Conservation (phyloP, 1,284 basidiomycete genomes). For the Sutorius eximius region DNA sequence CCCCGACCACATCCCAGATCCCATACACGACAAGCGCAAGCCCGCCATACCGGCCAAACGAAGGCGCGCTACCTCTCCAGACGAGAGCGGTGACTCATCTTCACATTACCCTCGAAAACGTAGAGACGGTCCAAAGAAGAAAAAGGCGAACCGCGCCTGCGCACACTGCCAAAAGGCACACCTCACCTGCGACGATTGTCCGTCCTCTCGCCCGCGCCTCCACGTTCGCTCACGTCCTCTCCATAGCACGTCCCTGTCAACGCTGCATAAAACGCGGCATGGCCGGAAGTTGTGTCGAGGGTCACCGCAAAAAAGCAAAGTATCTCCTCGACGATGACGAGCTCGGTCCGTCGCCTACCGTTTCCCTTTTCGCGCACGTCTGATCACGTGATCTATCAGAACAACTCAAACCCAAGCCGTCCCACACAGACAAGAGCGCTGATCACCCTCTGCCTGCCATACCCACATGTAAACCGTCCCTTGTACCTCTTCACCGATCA, state of each 20-base stretch:
- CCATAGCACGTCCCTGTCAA: slow-evolving; percentile 87
- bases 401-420: slow-evolving; percentile 52
- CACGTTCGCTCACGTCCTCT: slow-evolving; percentile 17
- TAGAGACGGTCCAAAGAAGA: slow-evolving; percentile 80
- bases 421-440: slow-evolving; percentile 17
- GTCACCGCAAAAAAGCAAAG: slow-evolving; percentile 96
- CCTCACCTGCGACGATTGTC: slow-evolving; percentile 96
- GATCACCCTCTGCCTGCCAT: slow-evolving; percentile 31
- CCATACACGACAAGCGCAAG: slow-evolving; percentile 17
- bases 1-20: slow-evolving; percentile 12
- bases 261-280: slow-evolving; percentile 94
- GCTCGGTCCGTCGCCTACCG: slow-evolving; percentile 58
- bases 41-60: slow-evolving; percentile 35
- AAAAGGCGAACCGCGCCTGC: slow-evolving; percentile 92
- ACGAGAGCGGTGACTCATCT: slow-evolving; percentile 49
- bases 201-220: slow-evolving; percentile 31
- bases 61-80: slow-evolving; percentile 45
- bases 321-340: slow-evolving; percentile 93
- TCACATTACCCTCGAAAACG: slow-evolving; percentile 47
- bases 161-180: slow-evolving; percentile 95
- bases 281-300: slow-evolving; percentile 87
- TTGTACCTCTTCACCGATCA: not conserved
- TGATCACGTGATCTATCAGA: slow-evolving; percentile 51
- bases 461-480: slow-evolving; percentile 31
- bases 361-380: slow-evolving; percentile 20